These are phyloP conservation scores for Lolium rigidum DNA, from an alignment of 176 grass and related monocot species.

Conservation along the genomic window DNA sequence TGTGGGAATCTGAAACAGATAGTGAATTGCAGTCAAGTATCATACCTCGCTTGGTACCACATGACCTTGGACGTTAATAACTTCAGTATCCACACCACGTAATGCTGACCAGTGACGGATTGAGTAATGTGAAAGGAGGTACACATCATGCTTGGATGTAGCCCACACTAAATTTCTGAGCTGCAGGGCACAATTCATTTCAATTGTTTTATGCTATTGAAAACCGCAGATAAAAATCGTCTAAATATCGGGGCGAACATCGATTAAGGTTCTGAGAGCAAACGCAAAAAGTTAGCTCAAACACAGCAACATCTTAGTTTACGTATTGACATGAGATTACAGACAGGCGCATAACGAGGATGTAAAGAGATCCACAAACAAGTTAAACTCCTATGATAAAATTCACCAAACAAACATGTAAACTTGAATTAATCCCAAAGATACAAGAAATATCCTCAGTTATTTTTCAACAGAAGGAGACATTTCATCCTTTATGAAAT, in stretches of 20 bases:
- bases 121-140: slow-evolving; percentile 60
- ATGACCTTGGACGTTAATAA: slow-evolving; percentile 72
- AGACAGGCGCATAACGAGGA: slow-evolving; percentile 15
- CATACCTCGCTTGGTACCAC: slow-evolving; percentile 73
- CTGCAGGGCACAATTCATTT: slow-evolving; percentile 49
- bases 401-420: background rate
- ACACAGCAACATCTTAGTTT: slow-evolving; percentile 30
- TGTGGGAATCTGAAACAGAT: background rate
- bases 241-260: slow-evolving; percentile 2
- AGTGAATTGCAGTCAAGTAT: background rate
- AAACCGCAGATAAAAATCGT: slow-evolving; percentile 15
- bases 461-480: slow-evolving; percentile 21
- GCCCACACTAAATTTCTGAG: slow-evolving; percentile 88
- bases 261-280: slow-evolving; percentile 1
- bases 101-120: slow-evolving; percentile 82
- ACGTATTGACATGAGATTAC: slow-evolving; percentile 28
- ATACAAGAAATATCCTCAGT: background rate
- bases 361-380: slow-evolving; percentile 10
- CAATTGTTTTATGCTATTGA: slow-evolving; percentile 27
- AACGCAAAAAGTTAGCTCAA: slow-evolving; percentile 5
- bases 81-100: slow-evolving; percentile 52
- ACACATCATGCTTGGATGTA: slow-evolving; percentile 83
- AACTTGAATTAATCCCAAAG: slow-evolving; percentile 25
- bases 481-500: background rate
- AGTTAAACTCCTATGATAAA: slow-evolving; percentile 1